Base-by-base conservation (phyloP, 176 grass and related monocot genomes). In the Zea mays region DNA sequence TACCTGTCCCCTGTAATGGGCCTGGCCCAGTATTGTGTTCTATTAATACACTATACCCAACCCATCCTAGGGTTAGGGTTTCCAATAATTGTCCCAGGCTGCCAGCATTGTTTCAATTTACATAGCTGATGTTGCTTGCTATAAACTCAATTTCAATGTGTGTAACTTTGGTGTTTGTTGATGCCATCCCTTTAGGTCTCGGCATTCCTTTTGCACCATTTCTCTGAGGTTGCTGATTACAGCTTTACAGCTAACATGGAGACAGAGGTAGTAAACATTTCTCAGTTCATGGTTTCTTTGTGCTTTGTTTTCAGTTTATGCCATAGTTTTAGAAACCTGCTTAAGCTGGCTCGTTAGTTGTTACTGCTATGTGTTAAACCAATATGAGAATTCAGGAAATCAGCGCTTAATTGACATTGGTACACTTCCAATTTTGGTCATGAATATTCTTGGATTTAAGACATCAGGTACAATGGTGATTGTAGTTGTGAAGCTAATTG, bases 211-310 rank as follows among this genome's bases (percentile, higher is more conserved):
- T 79, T 75, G 38, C 85, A 92, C 69, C 87, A 92, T 88, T 98
- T 98, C 77, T 88, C 85, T 17, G 96, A 98, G 77, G 85, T 98
- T 80, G 84, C 87, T 21, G 85, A 98, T 88, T 88, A 85, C 69
- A 89, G 92, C 67, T 98, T 98, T 83, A 98, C 92, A 65, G 96
- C 96, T 83, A 84, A 87, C 86, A 88, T 98, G 96, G 96, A 98
- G 81, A 94, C 84, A 72, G 89, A 98, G 96, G 96, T 98, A 88
- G 43, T 66, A 63, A 69, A 79, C 45, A 82, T 37, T 79, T 83
- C 79, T 69, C 19, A 77, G 9, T 55, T 72, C 75, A 54, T 62
- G 40, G 35, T 10, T 58, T 21, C 59, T 36, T 78, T n/a, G n/a
- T n/a, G n/a, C 45, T 65, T 78, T 21, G 43, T 87, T 52, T 67